These are phyloP conservation scores for Fusarium oxysporum DNA, from an alignment of 2,329 filamentous ascomycete species.

Conservation along the genomic window DNA sequence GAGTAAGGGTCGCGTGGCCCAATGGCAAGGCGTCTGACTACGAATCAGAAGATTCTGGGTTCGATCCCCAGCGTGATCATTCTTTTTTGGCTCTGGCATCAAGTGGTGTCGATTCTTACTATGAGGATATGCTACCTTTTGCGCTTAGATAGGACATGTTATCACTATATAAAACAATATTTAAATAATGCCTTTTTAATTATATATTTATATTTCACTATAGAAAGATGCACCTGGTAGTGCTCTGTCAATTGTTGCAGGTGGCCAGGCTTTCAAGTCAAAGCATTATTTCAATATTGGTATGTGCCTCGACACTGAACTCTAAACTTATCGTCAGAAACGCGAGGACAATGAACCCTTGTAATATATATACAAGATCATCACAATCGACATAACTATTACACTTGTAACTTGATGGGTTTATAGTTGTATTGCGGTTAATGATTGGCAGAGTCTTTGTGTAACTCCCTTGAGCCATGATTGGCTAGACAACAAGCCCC, in stretches of 20 bases:
- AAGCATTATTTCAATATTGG: background rate
- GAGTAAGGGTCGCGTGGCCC: slow-evolving; percentile 41
- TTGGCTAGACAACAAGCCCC: background rate
- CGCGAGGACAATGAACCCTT: background rate
- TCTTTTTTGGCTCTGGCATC: background rate
- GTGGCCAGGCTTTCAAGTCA: background rate
- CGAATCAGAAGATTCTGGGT: slow-evolving; percentile 51
- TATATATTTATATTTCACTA: background rate
- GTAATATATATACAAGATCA: background rate
- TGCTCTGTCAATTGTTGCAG: background rate
- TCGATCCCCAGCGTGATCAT: slow-evolving; percentile 46
- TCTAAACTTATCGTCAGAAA: background rate
- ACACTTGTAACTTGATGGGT: background rate
- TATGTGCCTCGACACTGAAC: accelerated
- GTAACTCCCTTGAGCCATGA: background rate
- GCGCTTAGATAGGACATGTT: background rate
- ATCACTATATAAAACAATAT: background rate
- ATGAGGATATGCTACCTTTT: background rate
- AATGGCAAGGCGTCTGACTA: slow-evolving; percentile 51
- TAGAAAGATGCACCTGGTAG: background rate
- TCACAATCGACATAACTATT: background rate
- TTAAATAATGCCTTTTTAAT: background rate
- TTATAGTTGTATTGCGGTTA: background rate
- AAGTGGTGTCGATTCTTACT: background rate
- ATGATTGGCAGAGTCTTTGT: no score